These are phyloP conservation scores for Clavispora asparagi DNA, from an alignment of 805 yeast genomes.

Conservation along the genomic window DNA sequence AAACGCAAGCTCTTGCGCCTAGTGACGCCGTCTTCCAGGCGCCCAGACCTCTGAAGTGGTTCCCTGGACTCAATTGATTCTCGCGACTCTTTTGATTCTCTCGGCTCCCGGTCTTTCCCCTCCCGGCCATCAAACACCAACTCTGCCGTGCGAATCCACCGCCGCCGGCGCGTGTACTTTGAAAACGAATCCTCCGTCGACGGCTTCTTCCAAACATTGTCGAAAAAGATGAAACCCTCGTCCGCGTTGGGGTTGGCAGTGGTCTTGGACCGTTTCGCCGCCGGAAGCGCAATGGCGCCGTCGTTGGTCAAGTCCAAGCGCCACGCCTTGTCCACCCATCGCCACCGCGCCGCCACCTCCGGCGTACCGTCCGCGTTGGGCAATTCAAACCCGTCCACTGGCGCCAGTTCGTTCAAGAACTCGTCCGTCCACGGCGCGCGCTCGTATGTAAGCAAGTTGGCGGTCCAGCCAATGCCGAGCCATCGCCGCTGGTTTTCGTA, in stretches of 20 bases:
- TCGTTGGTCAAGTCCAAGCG: slow-evolving; percentile 83
- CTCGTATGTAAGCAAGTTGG: slow-evolving; percentile 85
- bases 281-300: slow-evolving; percentile 71
- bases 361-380: slow-evolving; percentile 58
- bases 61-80: too few relatives aligned
- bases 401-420: slow-evolving; percentile 76
- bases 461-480: slow-evolving; percentile 98
- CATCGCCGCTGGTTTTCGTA: slow-evolving; percentile 95
- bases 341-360: slow-evolving; percentile 72
- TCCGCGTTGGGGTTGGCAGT: slow-evolving; percentile 69
- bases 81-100: too few relatives aligned
- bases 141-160: slow-evolving; percentile 96
- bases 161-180: slow-evolving; percentile 87
- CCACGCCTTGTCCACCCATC: slow-evolving; percentile 95
- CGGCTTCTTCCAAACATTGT: slow-evolving; percentile 92
- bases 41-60: too few relatives aligned
- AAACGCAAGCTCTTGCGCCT: slow-evolving; percentile 40
- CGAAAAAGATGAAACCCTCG: slow-evolving; percentile 86
- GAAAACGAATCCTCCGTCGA: slow-evolving; percentile 82
- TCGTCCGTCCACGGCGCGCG: slow-evolving; percentile 98
- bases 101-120: too few relatives aligned
- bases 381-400: slow-evolving; percentile 71
- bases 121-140: slow-evolving; percentile 38
- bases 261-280: slow-evolving; percentile 48
- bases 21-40: neutral